These are phyloP conservation scores for Phytophthora meadii DNA, from an alignment of 352 stramenopile species.

Conservation along the genomic window DNA sequence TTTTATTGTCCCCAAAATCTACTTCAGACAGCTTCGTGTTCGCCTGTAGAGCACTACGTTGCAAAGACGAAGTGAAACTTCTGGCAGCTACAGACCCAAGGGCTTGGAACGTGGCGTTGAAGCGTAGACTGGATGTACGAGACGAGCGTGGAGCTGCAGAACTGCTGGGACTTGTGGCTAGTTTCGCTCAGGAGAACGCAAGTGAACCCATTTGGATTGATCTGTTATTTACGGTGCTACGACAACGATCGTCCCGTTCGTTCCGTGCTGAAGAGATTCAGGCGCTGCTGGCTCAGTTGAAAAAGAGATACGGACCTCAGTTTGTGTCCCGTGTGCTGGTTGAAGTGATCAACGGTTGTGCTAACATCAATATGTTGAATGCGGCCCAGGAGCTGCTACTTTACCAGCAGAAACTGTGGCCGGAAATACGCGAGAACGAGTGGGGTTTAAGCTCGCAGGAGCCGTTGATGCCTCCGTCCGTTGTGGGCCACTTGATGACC, in stretches of 20 bases:
- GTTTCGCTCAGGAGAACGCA: slow-evolving; percentile 54
- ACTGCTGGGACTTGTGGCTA: slow-evolving; percentile 58
- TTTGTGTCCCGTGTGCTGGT: slow-evolving; percentile 58
- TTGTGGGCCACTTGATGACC: slow-evolving; percentile 63
- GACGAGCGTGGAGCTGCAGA: slow-evolving; percentile 57
- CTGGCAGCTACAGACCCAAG: slow-evolving; percentile 54
- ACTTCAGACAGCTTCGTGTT: slow-evolving; percentile 39
- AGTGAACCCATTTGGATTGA: slow-evolving; percentile 73
- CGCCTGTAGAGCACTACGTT: slow-evolving; percentile 43
- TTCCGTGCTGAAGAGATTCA: slow-evolving; percentile 42
- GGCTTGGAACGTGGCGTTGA: slow-evolving; percentile 70
- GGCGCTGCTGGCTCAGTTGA: slow-evolving; percentile 45
- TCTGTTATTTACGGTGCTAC: slow-evolving; percentile 77
- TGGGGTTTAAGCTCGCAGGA: slow-evolving; percentile 6
- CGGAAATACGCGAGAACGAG: slow-evolving; percentile 15
- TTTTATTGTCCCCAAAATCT: slow-evolving; percentile 48
- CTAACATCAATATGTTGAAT: slow-evolving; percentile 67
- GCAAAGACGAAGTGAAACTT: slow-evolving; percentile 51
- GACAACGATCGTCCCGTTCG: slow-evolving; percentile 41
- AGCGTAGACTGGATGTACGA: slow-evolving; percentile 49
- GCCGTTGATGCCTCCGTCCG: slow-evolving; percentile 45
- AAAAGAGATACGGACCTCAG: slow-evolving; percentile 38
- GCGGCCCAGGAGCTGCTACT: slow-evolving; percentile 55
- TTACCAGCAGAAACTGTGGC: slow-evolving; percentile 50
- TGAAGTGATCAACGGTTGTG: slow-evolving; percentile 70